Conservation (phyloP, 108 stramenopile genomes). For the Nitzschia sp. region DNA sequence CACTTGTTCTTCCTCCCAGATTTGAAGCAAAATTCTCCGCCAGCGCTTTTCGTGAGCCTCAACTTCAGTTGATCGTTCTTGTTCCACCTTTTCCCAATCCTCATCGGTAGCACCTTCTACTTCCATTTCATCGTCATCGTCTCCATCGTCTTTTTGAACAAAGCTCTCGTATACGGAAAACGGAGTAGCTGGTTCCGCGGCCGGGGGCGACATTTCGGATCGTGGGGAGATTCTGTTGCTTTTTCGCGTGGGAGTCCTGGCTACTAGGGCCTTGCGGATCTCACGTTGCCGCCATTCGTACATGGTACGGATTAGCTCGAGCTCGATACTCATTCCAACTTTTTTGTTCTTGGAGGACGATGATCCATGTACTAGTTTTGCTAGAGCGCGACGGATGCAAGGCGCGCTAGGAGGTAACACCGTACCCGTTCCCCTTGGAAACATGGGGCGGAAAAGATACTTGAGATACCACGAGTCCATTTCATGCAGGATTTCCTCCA, state of each 20-base stretch:
- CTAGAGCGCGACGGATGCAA: conserved; percentile 38
- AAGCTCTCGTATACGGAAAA: conserved; percentile 39
- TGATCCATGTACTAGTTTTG: conserved; percentile 33
- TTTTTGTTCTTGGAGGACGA: conserved; percentile 10
- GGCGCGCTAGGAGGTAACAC: conserved; percentile 33
- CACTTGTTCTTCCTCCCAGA: conserved; percentile 49
- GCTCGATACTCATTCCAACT: conserved; percentile 37
- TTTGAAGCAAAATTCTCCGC: conserved; percentile 34
- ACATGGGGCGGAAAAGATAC: conserved; percentile 49
- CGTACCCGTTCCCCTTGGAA: conserved; percentile 48
- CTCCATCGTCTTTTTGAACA: conserved; percentile 21
- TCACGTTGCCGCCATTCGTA: conserved; percentile 47
- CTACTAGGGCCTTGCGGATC: conserved; percentile 14
- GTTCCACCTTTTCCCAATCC: conserved; percentile 19
- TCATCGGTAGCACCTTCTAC: conserved; percentile 14
- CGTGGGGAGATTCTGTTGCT: neutral
- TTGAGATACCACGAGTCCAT: conserved; percentile 41
- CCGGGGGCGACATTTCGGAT: neutral
- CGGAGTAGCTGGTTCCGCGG: conserved; percentile 1
- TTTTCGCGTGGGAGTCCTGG: conserved; percentile 1
- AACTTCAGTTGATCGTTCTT: conserved; percentile 21
- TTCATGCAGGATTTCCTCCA: conserved; percentile 35
- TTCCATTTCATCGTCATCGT: conserved; percentile 16
- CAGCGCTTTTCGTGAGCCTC: conserved; percentile 47
- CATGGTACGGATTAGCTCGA: conserved; percentile 48